A percentile compares a stretch with the other conserved stretches of the same genome.
These are phyloP conservation scores for Plenodomus tracheiphilus DNA, from an alignment of 2,329 filamentous ascomycete genomes.

Conservation along the genomic window DNA sequence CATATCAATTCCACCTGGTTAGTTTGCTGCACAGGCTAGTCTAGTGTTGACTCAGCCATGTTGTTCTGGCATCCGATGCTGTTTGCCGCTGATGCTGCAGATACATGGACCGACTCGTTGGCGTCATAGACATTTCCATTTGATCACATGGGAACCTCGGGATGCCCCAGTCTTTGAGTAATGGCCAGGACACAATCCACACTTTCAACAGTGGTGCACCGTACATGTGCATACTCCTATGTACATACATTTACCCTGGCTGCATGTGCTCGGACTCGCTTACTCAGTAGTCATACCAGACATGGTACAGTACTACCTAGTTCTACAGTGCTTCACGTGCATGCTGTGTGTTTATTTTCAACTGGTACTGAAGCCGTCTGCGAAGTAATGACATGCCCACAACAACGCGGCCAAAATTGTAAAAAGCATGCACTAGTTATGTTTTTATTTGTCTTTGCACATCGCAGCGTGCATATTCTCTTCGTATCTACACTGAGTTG, in stretches of 20 bases:
- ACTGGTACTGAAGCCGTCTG: no score
- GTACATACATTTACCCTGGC: not conserved
- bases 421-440: no score
- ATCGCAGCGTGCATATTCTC: no score
- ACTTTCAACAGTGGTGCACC: not conserved
- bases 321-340: no score
- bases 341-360: no score
- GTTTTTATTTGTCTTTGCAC: no score
- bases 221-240: not conserved
- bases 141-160: conserved; percentile 18
- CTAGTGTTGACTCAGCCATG: not conserved
- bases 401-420: no score
- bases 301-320: no score
- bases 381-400: no score
- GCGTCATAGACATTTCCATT: conserved; percentile 30
- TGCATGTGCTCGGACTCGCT: not conserved
- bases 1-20: no score
- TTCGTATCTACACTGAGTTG: no score
- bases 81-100: conserved; percentile 22
- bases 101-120: conserved; percentile 20
- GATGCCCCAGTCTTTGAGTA: not conserved
- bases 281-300: not conserved
- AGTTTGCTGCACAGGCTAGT: no score
- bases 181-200: not conserved
- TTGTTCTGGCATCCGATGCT: not conserved